These are phyloP conservation scores for Phaeosphaeria sp. DNA, from an alignment of 2,329 filamentous ascomycete genomes.

Conservation along the genomic window DNA sequence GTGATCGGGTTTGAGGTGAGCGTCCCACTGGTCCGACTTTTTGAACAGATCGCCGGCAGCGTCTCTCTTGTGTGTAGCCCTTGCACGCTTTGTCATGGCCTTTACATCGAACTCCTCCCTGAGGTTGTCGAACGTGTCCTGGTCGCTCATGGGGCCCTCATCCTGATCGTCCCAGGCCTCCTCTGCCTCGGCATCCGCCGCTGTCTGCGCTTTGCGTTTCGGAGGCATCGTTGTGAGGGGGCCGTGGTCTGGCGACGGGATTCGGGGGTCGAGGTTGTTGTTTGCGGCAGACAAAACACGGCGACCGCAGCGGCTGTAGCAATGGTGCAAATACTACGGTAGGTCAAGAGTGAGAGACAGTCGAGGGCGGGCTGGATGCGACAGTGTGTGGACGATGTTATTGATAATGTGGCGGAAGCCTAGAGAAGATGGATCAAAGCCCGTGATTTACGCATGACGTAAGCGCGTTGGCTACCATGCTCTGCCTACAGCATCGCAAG, in stretches of 20 bases:
- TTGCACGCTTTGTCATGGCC: slow-evolving; percentile 40
- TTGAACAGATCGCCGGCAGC: slow-evolving; percentile 63
- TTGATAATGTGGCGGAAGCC: background rate
- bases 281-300: background rate
- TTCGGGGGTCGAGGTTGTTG: background rate
- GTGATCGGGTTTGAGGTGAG: slow-evolving; percentile 86
- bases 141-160: slow-evolving; percentile 54
- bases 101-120: slow-evolving; percentile 47
- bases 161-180: slow-evolving; percentile 64
- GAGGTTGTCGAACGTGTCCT: slow-evolving; percentile 57
- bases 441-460: slow-evolving; percentile 6
- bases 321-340: background rate
- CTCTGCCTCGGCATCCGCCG: slow-evolving; percentile 47
- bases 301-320: background rate
- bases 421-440: background rate
- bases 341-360: background rate
- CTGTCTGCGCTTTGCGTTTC: slow-evolving; percentile 55
- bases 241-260: background rate
- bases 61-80: slow-evolving; percentile 47
- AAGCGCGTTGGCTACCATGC: background rate
- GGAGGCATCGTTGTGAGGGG: slow-evolving; percentile 44
- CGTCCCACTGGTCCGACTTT: slow-evolving; percentile 79
- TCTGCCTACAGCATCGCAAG: background rate
- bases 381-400: background rate
- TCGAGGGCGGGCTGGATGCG: background rate